These are phyloP conservation scores for Eimeria maxima DNA, from an alignment of 169 alveolate genomes.

Conservation along the genomic window DNA sequence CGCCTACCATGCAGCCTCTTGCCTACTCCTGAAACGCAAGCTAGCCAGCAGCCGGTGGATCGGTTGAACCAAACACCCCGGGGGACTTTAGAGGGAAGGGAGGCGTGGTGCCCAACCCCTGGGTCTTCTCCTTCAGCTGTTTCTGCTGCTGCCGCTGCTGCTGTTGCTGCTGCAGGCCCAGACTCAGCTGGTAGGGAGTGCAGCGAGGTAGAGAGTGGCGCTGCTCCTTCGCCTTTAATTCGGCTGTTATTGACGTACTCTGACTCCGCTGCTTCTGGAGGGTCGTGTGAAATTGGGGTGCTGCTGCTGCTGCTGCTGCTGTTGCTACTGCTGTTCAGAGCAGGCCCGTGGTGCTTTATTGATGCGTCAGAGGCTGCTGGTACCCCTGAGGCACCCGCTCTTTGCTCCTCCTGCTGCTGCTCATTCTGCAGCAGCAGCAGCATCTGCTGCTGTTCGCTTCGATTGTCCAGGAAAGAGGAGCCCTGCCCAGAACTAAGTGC, in stretches of 20 bases:
- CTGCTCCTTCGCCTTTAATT: conserved; percentile 12
- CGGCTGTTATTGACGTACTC: conserved; percentile 22
- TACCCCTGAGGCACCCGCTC: not conserved
- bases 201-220: not conserved
- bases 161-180: conserved; percentile 21
- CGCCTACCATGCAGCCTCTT: conserved; percentile 77
- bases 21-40: conserved; percentile 80
- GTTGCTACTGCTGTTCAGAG: conserved; percentile 27
- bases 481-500: not conserved
- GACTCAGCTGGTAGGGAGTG: not conserved
- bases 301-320: conserved; percentile 64
- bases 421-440: conserved; percentile 29
- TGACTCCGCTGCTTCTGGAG: conserved; percentile 30
- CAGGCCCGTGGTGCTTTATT: conserved; percentile 13
- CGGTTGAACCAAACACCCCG: conserved; percentile 81
- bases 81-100: conserved; percentile 61
- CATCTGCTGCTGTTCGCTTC: conserved; percentile 49
- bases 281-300: conserved; percentile 17
- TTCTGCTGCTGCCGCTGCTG: conserved; percentile 40
- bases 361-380: conserved; percentile 46
- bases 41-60: conserved; percentile 80
- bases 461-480: not conserved
- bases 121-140: conserved; percentile 39
- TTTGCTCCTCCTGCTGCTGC: conserved; percentile 17
- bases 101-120: not conserved